Conservation (phyloP, 164 flowering plant genomes). For the Annona cherimola region DNA sequence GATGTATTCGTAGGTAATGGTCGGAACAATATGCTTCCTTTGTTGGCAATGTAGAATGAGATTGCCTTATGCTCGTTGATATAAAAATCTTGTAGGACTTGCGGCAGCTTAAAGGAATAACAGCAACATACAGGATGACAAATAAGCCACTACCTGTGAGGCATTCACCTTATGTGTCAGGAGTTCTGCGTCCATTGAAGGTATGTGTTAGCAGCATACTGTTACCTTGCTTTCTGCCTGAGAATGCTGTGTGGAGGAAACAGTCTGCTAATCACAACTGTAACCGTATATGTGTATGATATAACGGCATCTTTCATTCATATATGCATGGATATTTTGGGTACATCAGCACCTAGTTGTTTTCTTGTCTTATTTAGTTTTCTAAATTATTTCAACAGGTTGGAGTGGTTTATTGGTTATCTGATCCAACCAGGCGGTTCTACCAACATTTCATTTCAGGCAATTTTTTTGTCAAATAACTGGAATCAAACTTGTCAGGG, state of each 20-base stretch:
- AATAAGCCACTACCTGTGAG: slow-evolving; percentile 89
- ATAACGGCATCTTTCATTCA: too few relatives aligned
- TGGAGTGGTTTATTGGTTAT: too few relatives aligned
- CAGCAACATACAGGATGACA: slow-evolving; percentile 89
- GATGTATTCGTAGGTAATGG: neutral
- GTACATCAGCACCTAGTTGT: too few relatives aligned
- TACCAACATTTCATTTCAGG: neutral
- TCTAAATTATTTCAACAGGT: too few relatives aligned
- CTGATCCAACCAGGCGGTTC: too few relatives aligned
- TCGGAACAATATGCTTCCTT: neutral
- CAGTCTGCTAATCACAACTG: too few relatives aligned
- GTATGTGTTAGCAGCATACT: slow-evolving; percentile 24
- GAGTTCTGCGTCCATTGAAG: slow-evolving; percentile 76
- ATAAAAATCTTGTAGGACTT: slow-evolving; percentile 45
- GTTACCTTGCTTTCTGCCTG: neutral
- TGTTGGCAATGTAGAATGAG: neutral
- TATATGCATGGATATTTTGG: too few relatives aligned
- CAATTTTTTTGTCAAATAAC: neutral
- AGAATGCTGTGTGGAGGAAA: too few relatives aligned
- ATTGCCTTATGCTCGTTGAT: neutral
- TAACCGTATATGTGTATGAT: too few relatives aligned
- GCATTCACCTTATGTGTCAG: slow-evolving; percentile 88
- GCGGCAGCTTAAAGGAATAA: slow-evolving; percentile 85
- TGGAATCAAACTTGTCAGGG: neutral
- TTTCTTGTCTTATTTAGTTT: too few relatives aligned